phyloP scores from a whole-genome alignment of 352 stramenopile genomes.

The Globisporangium cystogenes region DNA sequence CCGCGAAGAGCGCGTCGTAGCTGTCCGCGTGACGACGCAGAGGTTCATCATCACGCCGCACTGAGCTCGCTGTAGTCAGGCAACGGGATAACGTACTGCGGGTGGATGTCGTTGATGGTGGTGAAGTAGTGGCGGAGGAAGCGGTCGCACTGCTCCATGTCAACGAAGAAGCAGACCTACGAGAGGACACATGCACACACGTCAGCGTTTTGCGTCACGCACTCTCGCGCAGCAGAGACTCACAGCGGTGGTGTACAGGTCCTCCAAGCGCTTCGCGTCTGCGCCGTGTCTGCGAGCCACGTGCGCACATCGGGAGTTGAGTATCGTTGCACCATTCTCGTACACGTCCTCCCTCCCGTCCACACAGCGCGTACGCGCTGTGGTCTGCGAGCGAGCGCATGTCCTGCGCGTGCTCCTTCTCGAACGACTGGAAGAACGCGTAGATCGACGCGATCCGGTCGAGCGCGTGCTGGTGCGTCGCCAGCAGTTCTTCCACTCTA shows the following conservation, averaged over 20 bases:
- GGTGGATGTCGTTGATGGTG: constrained; percentile 80
- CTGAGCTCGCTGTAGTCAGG: too few species aligned
- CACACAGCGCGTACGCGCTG: background rate
- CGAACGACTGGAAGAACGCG: constrained; percentile 57
- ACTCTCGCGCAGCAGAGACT: background rate
- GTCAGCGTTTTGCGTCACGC: background rate
- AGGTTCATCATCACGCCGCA: background rate
- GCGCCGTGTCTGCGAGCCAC: background rate
- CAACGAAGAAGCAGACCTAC: constrained; percentile 76
- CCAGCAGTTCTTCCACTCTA: constrained; percentile 68
- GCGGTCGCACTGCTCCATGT: constrained; percentile 86
- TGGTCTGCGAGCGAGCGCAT: constrained; percentile 18
- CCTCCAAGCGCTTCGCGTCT: constrained; percentile 10
- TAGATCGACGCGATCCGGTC: constrained; percentile 56
- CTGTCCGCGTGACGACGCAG: constrained; percentile 11
- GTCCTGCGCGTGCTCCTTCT: constrained; percentile 27
- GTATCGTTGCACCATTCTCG: too few species aligned
- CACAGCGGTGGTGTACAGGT: constrained; percentile 15
- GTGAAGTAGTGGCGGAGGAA: constrained; percentile 75
- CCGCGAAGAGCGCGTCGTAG: constrained; percentile 60
- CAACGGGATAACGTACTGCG: constrained; percentile 31
- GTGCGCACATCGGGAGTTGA: too few species aligned
- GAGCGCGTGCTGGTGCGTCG: constrained; percentile 53
- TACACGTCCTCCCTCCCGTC: background rate
- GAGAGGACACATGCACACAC: background rate